These are phyloP conservation scores for Globisporangium carolinianum DNA, from an alignment of 352 stramenopile species.

Conservation along the genomic window DNA sequence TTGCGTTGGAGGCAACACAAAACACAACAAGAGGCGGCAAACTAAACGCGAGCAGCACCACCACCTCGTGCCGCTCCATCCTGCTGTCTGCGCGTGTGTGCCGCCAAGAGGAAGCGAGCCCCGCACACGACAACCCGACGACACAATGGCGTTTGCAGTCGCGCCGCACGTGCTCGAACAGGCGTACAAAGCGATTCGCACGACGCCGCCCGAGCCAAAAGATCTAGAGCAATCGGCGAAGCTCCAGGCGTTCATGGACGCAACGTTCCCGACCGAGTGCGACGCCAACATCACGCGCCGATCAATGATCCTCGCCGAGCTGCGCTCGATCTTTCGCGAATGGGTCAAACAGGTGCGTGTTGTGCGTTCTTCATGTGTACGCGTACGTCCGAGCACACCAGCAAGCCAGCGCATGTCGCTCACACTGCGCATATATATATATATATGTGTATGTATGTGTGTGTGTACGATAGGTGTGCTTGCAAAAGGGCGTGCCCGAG, in stretches of 20 bases:
- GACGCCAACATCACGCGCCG: conserved; percentile 78
- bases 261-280: conserved; percentile 69
- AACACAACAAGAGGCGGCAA: neutral
- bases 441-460: neutral
- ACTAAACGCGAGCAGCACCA: neutral
- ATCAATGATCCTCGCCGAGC: conserved; percentile 78
- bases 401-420: neutral
- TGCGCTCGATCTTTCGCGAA: conserved; percentile 76
- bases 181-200: conserved; percentile 86
- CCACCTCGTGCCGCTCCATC: too few species aligned
- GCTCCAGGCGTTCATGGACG: conserved; percentile 78
- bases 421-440: neutral
- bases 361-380: neutral
- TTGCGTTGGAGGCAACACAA: neutral
- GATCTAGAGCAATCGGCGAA: conserved; percentile 80
- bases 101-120: neutral
- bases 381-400: neutral
- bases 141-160: conserved; percentile 54
- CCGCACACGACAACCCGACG: neutral
- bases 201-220: conserved; percentile 73
- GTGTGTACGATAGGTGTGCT: conserved; percentile 33
- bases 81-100: too few species aligned
- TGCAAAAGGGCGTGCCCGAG: conserved; percentile 78
- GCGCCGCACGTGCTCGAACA: conserved; percentile 75
- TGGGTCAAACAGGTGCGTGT: conserved; percentile 67